Conservation (phyloP, 2,329 filamentous ascomycete genomes). For the Penicillium sp. region DNA sequence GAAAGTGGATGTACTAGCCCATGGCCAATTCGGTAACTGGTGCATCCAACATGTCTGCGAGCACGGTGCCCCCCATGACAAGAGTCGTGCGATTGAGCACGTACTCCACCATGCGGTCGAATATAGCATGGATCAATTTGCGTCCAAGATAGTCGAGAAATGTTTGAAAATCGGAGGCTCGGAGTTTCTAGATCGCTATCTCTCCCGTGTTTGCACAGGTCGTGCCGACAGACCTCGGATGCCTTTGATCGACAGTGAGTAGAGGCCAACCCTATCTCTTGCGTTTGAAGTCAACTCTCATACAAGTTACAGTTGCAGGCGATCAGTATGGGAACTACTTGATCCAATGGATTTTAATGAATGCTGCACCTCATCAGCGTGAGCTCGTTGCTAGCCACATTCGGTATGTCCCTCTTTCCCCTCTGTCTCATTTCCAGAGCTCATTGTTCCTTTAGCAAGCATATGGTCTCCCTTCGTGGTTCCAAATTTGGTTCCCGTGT, state of each 20-base stretch:
- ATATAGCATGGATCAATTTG: constrained; percentile 99
- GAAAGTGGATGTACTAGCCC: constrained; percentile 94
- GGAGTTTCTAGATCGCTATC: constrained; percentile 88
- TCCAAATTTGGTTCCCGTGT: constrained; percentile 98
- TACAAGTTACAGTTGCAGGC: constrained; percentile 64
- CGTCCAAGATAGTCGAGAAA: constrained; percentile 98
- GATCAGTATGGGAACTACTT: constrained; percentile 99
- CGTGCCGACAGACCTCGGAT: constrained; percentile 89
- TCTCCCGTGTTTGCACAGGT: constrained; percentile 90
- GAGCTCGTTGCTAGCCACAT: constrained; percentile 93
- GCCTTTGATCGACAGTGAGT: constrained; percentile 85
- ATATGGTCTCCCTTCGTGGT: constrained; percentile 97
- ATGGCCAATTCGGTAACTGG: constrained; percentile 99
- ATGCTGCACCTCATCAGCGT: constrained; percentile 81
- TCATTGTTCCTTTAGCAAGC: constrained; percentile 59
- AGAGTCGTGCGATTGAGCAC: constrained; percentile 90
- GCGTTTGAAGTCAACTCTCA: not conserved
- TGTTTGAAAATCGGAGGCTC: constrained; percentile 92
- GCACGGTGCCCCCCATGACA: constrained; percentile 86
- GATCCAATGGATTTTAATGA: constrained; percentile 93
- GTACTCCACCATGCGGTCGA: constrained; percentile 90
- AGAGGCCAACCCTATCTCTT: not conserved
- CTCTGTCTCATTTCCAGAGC: not conserved
- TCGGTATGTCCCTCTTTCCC: constrained; percentile 48
- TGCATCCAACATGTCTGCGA: constrained; percentile 99